These are phyloP conservation scores for Globisporangium takayamanum DNA, from an alignment of 352 stramenopile species.

Conservation along the genomic window DNA sequence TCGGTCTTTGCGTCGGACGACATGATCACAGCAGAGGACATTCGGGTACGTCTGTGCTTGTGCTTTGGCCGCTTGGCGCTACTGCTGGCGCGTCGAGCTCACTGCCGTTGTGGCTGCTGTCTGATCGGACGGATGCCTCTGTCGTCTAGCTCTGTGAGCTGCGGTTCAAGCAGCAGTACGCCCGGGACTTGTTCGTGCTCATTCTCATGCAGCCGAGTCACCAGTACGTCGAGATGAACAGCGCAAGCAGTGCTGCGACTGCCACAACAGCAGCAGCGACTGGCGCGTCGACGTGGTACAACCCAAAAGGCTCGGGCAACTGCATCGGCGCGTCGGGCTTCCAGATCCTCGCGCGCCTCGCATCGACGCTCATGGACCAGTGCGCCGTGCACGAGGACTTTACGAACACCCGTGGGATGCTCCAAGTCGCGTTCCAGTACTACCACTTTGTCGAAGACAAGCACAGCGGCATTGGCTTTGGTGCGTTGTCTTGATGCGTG, in stretches of 20 bases:
- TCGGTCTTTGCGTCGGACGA: conserved; percentile 81
- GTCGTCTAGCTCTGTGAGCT: conserved; percentile 40
- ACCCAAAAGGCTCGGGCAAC: conserved; percentile 74
- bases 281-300: conserved; percentile 58
- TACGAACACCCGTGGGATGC: conserved; percentile 65
- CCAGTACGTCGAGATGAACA: conserved; percentile 54
- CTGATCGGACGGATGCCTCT: not conserved
- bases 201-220: conserved; percentile 84
- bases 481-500: conserved; percentile 20
- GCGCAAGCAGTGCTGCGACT: conserved; percentile 8
- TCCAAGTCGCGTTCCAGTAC: conserved; percentile 76
- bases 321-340: conserved; percentile 72
- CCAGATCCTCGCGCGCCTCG: conserved; percentile 44
- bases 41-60: conserved; percentile 28
- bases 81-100: not conserved
- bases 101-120: not conserved
- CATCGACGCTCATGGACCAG: conserved; percentile 62
- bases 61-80: not conserved
- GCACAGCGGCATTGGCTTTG: conserved; percentile 62
- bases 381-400: conserved; percentile 76
- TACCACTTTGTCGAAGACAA: conserved; percentile 80
- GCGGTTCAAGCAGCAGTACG: conserved; percentile 64
- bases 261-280: conserved; percentile 5
- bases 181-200: conserved; percentile 72
- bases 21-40: conserved; percentile 39